These are phyloP conservation scores for Beta lomatogona DNA, from an alignment of 179 eudicot genomes.

Conservation along the genomic window DNA sequence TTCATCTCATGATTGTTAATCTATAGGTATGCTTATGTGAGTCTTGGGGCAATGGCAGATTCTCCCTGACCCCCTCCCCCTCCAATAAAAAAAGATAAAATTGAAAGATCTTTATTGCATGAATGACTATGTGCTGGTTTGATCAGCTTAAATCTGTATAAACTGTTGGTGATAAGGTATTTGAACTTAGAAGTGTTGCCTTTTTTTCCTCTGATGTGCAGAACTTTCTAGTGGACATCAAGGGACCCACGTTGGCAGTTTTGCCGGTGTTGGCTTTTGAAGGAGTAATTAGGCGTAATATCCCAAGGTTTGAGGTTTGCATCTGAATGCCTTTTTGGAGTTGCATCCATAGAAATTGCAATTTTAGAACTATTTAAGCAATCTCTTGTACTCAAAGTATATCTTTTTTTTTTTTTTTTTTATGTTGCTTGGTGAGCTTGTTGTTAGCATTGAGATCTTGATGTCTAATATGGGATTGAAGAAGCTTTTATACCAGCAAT, in stretches of 20 bases:
- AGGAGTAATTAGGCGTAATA: constrained; percentile 92
- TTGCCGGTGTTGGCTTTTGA: constrained; percentile 96
- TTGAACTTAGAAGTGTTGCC: not conserved
- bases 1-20: not conserved
- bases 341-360: not conserved
- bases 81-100: not conserved
- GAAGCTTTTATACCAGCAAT: not conserved
- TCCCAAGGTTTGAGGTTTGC: constrained; percentile 84
- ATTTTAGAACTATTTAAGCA: not conserved
- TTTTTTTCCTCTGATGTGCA: constrained; percentile 31
- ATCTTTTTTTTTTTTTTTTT: not conserved
- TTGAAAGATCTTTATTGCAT: no score
- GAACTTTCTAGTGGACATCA: constrained; percentile 94
- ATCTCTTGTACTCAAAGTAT: not conserved
- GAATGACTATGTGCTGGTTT: not conserved
- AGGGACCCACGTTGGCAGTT: constrained; percentile 87
- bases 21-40: no score
- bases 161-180: not conserved
- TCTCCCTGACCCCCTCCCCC: not conserved
- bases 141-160: not conserved
- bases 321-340: not conserved
- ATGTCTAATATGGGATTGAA: not conserved
- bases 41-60: no score
- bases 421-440: not conserved
- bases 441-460: not conserved